A percentile compares a stretch with the other conserved stretches of the same genome.
Evolutionary conservation across 2,329 filamentous ascomycete genomes (phyloP).

Genomic region (Ascochyta viciae-villosae): DNA sequence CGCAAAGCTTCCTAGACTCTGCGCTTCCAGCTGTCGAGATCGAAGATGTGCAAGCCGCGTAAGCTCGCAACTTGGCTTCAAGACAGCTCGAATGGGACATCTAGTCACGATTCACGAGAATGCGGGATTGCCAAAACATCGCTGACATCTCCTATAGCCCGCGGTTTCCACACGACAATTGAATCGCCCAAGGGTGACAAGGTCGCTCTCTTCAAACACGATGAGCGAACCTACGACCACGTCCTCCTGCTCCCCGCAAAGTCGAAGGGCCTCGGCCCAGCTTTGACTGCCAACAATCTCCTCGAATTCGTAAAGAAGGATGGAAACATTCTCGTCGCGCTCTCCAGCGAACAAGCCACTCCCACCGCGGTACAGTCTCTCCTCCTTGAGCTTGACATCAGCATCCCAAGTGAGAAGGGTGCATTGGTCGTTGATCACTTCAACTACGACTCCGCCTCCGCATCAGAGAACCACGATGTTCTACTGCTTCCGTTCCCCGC

Average conservation of each 20-base stretch:
- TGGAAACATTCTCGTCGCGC: conserved; percentile 87
- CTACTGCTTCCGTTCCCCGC: conserved; percentile 76
- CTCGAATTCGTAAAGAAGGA: conserved; percentile 90
- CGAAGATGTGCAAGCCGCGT: conserved; percentile 9
- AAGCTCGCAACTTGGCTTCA: conserved; percentile 21
- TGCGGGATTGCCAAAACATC: not conserved
- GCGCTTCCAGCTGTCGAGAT: not conserved
- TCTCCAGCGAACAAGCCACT: conserved; percentile 74
- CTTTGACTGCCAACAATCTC: conserved; percentile 82
- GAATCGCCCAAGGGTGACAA: conserved; percentile 63
- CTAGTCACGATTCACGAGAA: not conserved
- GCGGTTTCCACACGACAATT: conserved; percentile 82
- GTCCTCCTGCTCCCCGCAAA: conserved; percentile 87
- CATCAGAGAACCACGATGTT: conserved; percentile 86
- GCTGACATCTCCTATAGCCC: conserved; percentile 60
- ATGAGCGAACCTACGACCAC: conserved; percentile 90
- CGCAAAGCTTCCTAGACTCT: not conserved
- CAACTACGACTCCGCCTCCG: conserved; percentile 81
- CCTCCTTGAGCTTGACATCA: conserved; percentile 87
- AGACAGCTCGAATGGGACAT: conserved; percentile 8
- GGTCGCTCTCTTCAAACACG: conserved; percentile 83
- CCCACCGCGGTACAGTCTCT: conserved; percentile 78
- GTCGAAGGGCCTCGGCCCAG: conserved; percentile 90
- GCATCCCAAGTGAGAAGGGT: conserved; percentile 83
- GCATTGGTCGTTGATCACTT: conserved; percentile 94